Evolutionary conservation across 2,329 filamentous ascomycete genomes (phyloP).

Genomic region (Pseudodiploospora longispora): DNA sequence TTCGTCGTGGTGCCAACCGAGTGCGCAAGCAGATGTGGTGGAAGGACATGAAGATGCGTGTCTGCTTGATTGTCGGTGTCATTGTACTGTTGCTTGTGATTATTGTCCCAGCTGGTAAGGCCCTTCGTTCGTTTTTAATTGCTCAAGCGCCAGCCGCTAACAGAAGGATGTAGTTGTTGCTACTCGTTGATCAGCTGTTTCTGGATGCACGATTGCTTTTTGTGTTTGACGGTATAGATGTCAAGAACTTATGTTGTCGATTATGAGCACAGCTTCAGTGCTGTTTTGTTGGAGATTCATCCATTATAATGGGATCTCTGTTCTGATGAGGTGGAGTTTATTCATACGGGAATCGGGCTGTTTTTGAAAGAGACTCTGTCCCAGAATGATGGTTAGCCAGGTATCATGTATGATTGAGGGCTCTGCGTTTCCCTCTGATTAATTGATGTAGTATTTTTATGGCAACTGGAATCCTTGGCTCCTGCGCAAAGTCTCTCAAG

Average conservation of each 20-base stretch:
- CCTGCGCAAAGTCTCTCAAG: too few relatives aligned
- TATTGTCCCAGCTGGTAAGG: conserved; percentile 79
- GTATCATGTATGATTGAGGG: conserved; percentile 36
- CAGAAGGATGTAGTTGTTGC: conserved; percentile 22
- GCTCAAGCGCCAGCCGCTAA: neutral
- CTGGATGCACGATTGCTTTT: neutral
- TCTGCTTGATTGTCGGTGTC: conserved; percentile 87
- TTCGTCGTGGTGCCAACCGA: conserved; percentile 91
- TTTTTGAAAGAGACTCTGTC: conserved; percentile 16
- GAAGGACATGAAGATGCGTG: conserved; percentile 99
- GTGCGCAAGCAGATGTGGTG: conserved; percentile 99
- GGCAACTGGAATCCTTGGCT: too few relatives aligned
- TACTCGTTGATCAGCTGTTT: conserved; percentile 20
- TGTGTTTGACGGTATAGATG: neutral
- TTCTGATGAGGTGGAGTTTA: conserved; percentile 29
- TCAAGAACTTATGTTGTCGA: neutral
- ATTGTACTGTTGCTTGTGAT: conserved; percentile 89
- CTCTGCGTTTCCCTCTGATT: conserved; percentile 32
- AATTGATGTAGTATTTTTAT: too few relatives aligned
- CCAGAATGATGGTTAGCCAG: conserved; percentile 3
- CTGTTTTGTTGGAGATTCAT: too few relatives aligned
- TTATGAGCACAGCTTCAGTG: neutral
- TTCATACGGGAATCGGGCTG: conserved; percentile 21
- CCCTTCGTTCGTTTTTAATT: neutral
- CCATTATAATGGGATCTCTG: conserved; percentile 16